These are phyloP conservation scores for Neurospora sp. DNA, from an alignment of 2,329 filamentous ascomycete species.

Conservation along the genomic window DNA sequence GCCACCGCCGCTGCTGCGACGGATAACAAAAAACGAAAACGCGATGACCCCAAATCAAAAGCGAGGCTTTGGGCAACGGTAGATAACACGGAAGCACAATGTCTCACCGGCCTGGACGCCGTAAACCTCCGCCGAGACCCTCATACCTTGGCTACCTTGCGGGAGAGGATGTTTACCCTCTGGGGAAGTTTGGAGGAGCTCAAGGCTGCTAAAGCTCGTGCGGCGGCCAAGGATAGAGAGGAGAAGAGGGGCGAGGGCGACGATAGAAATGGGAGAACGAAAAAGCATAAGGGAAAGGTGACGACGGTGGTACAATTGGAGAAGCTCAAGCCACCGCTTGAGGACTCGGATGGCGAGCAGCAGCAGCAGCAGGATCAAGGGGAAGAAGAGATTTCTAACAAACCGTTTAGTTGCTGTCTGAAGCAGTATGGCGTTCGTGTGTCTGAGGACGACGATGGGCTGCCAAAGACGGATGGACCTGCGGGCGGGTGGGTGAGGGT, in stretches of 20 bases:
- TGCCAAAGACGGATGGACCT: constrained; percentile 22
- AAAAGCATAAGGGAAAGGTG: background rate
- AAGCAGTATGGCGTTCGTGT: constrained; percentile 53
- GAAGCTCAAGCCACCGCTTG: constrained; percentile 5
- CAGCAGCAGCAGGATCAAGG: constrained; percentile 7
- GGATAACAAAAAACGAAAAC: background rate
- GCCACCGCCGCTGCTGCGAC: constrained; percentile 16
- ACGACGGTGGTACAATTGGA: constrained; percentile 1
- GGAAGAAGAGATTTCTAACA: constrained; percentile 34
- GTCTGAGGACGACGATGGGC: constrained; percentile 21
- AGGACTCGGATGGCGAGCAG: constrained; percentile 9
- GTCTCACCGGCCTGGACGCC: constrained; percentile 38
- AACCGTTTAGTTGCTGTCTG: constrained; percentile 61
- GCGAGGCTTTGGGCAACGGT: constrained; percentile 59
- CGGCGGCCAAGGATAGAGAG: constrained; percentile 21
- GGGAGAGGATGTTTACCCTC: constrained; percentile 63
- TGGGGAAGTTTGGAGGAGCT: constrained; percentile 81
- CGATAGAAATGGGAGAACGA: constrained; percentile 1
- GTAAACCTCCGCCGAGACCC: constrained; percentile 47
- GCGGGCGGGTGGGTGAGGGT: constrained; percentile 10
- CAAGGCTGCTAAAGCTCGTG: constrained; percentile 45
- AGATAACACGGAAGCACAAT: constrained; percentile 43
- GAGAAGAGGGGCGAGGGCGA: background rate
- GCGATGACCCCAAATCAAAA: constrained; percentile 8
- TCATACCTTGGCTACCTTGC: constrained; percentile 40